A percentile compares a stretch with the other conserved stretches of the same genome.
Conservation (phyloP, 2,329 filamentous ascomycete species). For the Botrytis galanthina region DNA sequence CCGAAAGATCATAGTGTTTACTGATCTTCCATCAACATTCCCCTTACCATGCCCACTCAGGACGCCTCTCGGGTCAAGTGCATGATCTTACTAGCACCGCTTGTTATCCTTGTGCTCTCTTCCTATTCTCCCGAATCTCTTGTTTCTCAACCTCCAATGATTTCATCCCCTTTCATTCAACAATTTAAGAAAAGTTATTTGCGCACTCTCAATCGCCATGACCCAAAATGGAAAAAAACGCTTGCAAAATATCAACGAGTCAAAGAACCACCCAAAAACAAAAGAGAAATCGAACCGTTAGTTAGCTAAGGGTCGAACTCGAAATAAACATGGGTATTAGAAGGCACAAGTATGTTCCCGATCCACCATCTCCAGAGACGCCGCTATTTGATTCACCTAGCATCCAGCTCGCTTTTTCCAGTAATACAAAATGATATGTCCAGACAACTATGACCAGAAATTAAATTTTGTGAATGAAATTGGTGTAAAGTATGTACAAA, state of each 20-base stretch:
- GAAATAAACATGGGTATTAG: conserved; percentile 1
- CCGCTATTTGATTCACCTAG: not conserved
- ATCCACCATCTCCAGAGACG: not conserved
- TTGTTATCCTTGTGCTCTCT: not conserved
- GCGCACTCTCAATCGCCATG: not conserved
- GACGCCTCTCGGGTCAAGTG: not conserved
- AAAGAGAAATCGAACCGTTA: not conserved
- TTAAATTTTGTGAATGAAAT: not conserved
- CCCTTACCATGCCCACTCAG: not conserved
- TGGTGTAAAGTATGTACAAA: not conserved
- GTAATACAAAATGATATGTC: not conserved
- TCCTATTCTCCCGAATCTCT: not conserved
- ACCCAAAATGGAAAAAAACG: not conserved
- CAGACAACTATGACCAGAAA: not conserved
- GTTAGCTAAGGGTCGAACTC: not conserved
- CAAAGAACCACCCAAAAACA: not conserved
- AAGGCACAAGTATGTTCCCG: not conserved
- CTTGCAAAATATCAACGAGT: not conserved
- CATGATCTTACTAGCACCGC: not conserved
- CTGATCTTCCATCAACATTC: not conserved
- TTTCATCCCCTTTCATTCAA: not conserved
- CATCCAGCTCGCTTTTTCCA: not conserved
- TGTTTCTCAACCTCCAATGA: not conserved
- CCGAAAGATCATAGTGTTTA: not conserved
- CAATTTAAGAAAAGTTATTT: not conserved